These are phyloP conservation scores for Puccinellia tenuiflora DNA, from an alignment of 176 grass and related monocot genomes.

Conservation along the genomic window DNA sequence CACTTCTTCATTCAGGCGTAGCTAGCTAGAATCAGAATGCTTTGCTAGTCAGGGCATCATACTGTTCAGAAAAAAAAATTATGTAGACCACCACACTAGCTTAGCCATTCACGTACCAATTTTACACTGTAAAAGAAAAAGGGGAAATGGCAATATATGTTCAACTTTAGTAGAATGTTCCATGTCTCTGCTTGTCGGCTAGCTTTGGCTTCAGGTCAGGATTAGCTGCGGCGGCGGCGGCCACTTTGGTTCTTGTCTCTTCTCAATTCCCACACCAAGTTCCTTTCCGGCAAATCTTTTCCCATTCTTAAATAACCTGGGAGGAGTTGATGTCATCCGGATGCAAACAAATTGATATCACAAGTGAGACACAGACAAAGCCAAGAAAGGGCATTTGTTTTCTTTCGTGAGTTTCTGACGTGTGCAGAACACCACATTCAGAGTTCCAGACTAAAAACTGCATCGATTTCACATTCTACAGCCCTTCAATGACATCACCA, in stretches of 20 bases:
- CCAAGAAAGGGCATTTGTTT: background rate
- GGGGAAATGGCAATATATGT: background rate
- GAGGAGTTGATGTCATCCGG: background rate
- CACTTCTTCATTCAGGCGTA: conserved; percentile 40
- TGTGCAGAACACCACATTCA: background rate
- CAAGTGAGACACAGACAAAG: background rate
- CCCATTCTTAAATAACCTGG: too few relatives aligned
- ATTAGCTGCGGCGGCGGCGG: background rate
- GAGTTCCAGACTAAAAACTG: background rate
- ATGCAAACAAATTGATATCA: conserved; percentile 11
- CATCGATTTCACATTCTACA: background rate
- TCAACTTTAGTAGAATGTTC: conserved; percentile 2
- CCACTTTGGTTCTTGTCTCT: background rate
- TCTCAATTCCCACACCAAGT: background rate
- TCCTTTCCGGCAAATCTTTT: background rate
- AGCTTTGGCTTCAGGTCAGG: conserved; percentile 21
- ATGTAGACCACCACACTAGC: conserved; percentile 6
- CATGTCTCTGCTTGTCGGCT: background rate
- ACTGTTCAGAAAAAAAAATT: background rate
- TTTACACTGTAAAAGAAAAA: conserved; percentile 22
- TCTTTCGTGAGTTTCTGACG: background rate
- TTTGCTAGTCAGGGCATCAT: conserved; percentile 6
- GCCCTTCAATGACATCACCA: background rate
- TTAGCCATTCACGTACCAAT: conserved; percentile 21
- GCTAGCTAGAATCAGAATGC: background rate